Evolutionary conservation across 2,329 filamentous ascomycete species (phyloP).

Genomic region (Sclerotiophoma versabilis): DNA sequence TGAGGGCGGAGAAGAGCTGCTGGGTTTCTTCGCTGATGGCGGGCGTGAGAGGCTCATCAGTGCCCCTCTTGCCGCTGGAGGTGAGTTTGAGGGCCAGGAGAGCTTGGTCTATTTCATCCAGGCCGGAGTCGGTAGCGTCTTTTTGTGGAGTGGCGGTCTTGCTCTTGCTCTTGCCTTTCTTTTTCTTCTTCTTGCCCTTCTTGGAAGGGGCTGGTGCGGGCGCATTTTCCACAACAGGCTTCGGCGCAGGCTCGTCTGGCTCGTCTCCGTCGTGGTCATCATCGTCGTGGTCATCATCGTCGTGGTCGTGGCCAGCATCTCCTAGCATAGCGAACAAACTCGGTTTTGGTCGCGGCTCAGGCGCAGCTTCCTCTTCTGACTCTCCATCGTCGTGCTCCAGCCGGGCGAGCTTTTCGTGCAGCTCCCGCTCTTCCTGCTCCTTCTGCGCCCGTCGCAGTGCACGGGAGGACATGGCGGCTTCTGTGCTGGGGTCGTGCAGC

Average conservation of each 20-base stretch:
- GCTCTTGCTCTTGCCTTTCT: conserved; percentile 62
- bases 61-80: conserved; percentile 24
- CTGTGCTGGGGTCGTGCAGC: no score
- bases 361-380: conserved; percentile 48
- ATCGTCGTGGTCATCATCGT: conserved; percentile 45
- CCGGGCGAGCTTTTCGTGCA: conserved; percentile 51
- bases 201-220: conserved; percentile 48
- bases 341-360: conserved; percentile 43
- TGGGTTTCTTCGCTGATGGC: conserved; percentile 51
- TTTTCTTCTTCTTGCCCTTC: conserved; percentile 67
- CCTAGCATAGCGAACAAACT: conserved; percentile 58
- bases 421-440: conserved; percentile 65
- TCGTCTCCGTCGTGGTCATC: conserved; percentile 45
- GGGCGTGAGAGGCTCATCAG: conserved; percentile 26
- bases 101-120: conserved; percentile 73
- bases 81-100: conserved; percentile 63
- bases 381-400: conserved; percentile 45
- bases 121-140: conserved; percentile 34
- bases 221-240: neutral
- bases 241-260: conserved; percentile 45
- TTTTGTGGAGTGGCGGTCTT: conserved; percentile 30
- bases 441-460: conserved; percentile 70
- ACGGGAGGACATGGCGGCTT: conserved; percentile 65
- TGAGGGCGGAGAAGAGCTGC: conserved; percentile 62
- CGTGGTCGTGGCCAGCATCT: conserved; percentile 49